Conservation (phyloP, 768 basidiomycete species). For the Boletus reticuloceps region DNA sequence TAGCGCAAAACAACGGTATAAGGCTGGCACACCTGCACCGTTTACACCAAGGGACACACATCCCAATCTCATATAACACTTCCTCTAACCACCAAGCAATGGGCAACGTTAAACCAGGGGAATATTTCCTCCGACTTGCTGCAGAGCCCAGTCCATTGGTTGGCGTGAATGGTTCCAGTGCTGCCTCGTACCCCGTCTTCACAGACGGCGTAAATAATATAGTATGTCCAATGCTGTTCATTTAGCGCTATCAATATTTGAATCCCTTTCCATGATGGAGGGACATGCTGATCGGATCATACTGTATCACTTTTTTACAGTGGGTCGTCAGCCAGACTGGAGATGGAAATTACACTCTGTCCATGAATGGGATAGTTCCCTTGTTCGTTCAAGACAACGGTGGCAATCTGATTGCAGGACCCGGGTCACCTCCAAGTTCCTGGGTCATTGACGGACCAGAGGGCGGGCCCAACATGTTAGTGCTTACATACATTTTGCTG, state of each 20-base stretch:
- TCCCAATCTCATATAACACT: no score
- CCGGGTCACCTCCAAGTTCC: no score
- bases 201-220: fast-evolving
- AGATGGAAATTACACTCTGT: neutral
- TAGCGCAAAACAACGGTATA: neutral
- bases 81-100: neutral
- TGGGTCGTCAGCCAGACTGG: neutral
- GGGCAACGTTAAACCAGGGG: neutral
- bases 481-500: no score
- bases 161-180: neutral
- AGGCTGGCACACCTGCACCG: neutral
- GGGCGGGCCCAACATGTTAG: no score
- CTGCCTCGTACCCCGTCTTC: neutral
- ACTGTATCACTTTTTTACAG: neutral
- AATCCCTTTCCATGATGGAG: no score
- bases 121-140: neutral
- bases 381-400: neutral
- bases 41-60: neutral
- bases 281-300: no score
- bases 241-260: no score
- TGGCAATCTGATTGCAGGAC: no score
- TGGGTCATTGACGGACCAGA: no score
- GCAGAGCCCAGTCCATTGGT: neutral
- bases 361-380: neutral
- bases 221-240: neutral